These are phyloP conservation scores for Boletus pseudo-olivaceus DNA, from an alignment of 768 basidiomycete genomes.

Conservation along the genomic window DNA sequence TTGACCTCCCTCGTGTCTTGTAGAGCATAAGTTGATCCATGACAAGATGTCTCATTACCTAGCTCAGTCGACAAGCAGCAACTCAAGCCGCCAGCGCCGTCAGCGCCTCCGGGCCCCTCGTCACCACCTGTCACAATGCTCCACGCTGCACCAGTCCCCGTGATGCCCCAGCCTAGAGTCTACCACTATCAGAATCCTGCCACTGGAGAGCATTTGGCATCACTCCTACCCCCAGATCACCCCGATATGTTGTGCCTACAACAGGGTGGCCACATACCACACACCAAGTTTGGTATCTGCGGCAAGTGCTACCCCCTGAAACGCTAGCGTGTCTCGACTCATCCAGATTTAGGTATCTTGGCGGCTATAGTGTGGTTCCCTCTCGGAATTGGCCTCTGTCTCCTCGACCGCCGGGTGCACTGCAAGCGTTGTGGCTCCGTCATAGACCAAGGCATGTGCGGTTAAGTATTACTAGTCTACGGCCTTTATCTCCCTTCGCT, in stretches of 20 bases:
- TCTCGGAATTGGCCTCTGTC: conserved; percentile 70
- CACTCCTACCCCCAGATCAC: conserved; percentile 70
- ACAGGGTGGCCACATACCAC: conserved; percentile 59
- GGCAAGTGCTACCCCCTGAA: conserved; percentile 41
- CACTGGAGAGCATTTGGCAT: conserved; percentile 55
- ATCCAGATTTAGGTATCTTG: conserved; percentile 53
- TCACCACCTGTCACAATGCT: conserved; percentile 17
- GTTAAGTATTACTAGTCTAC: conserved; percentile 9
- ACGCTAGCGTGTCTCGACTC: background rate
- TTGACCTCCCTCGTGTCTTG: background rate
- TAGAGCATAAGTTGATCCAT: background rate
- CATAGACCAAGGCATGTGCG: conserved; percentile 38
- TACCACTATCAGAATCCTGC: conserved; percentile 67
- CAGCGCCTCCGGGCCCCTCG: background rate
- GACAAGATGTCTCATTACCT: conserved; percentile 11
- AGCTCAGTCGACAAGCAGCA: conserved; percentile 10
- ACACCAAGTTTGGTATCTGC: conserved; percentile 65
- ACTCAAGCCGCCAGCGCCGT: conserved; percentile 8
- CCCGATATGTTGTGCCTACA: conserved; percentile 88
- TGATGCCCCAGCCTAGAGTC: conserved; percentile 45
- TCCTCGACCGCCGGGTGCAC: conserved; percentile 67
- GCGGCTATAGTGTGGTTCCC: conserved; percentile 88
- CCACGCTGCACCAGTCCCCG: conserved; percentile 30
- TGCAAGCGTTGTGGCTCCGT: conserved; percentile 51
- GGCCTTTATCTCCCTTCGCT: background rate